phyloP scores from a whole-genome alignment of 106 monocot genomes.

The Platanthera zijinensis region DNA sequence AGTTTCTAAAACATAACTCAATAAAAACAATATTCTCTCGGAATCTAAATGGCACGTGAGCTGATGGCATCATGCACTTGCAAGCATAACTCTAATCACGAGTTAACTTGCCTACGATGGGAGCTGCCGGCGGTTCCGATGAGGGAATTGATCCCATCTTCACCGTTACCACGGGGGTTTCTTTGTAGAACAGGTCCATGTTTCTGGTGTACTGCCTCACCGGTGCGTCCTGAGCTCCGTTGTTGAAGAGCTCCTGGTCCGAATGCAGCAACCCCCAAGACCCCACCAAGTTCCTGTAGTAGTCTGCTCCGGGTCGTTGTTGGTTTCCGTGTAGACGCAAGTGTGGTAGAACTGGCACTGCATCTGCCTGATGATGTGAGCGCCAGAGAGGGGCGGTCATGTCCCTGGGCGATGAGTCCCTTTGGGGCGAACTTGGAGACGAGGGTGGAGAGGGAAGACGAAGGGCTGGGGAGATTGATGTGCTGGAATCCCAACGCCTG shows the following conservation, averaged over 20 bases:
- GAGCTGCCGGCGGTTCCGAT: slow-evolving; percentile 8
- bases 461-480: slow-evolving; percentile 20
- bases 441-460: slow-evolving; percentile 14
- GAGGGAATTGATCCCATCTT: slow-evolving; percentile 15
- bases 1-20: no score
- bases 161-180: slow-evolving; percentile 5
- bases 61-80: no score
- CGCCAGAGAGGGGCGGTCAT: slow-evolving; percentile 43
- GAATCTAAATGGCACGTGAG: no score
- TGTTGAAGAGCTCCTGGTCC: slow-evolving; percentile 19
- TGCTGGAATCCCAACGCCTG: slow-evolving; percentile 21
- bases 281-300: slow-evolving; percentile 8
- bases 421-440: slow-evolving; percentile 13
- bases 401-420: slow-evolving; percentile 21
- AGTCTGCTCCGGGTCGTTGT: slow-evolving; percentile 15
- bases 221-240: background rate
- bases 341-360: slow-evolving; percentile 2
- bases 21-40: no score
- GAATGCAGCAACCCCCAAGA: slow-evolving; percentile 7
- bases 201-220: slow-evolving; percentile 3
- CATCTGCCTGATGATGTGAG: slow-evolving; percentile 33
- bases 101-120: slow-evolving; percentile 9
- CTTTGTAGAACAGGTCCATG: background rate
- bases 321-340: slow-evolving; percentile 23
- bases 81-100: background rate